Conservation (phyloP, 352 stramenopile genomes). For the Paralagenidium karlingii region DNA sequence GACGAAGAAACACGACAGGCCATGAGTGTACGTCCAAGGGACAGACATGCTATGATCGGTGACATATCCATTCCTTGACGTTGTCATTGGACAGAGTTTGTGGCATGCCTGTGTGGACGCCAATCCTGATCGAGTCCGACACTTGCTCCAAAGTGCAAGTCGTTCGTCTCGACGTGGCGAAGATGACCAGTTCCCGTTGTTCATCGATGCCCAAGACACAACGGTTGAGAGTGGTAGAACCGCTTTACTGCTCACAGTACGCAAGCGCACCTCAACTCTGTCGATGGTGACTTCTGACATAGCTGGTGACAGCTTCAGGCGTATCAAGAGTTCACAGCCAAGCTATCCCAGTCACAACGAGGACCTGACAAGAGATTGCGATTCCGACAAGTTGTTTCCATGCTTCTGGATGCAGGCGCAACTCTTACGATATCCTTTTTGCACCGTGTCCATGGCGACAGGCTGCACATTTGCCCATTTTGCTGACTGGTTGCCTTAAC, state of each 20-base stretch:
- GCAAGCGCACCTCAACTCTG: too few relatives aligned
- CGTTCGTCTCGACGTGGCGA: conserved; percentile 1
- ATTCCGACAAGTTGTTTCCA: conserved; percentile 16
- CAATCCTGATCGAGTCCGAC: conserved; percentile 14
- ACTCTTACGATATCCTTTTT: conserved; percentile 11
- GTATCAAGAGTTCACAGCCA: too few relatives aligned
- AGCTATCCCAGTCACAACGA: conserved; percentile 8
- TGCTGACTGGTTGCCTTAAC: too few relatives aligned
- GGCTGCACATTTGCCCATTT: too few relatives aligned
- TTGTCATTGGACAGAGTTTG: conserved; percentile 12
- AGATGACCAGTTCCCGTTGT: neutral
- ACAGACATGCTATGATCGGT: neutral
- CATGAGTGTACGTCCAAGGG: conserved; percentile 12
- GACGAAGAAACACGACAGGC: conserved; percentile 11
- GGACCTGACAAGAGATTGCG: too few relatives aligned
- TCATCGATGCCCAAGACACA: conserved; percentile 12
- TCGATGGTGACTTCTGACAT: too few relatives aligned
- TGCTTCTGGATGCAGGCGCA: conserved; percentile 20
- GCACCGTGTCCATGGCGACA: too few relatives aligned
- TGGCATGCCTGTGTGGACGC: conserved; percentile 23
- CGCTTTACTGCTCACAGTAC: conserved; percentile 34
- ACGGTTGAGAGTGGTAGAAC: conserved; percentile 19
- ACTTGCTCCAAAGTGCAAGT: conserved; percentile 9
- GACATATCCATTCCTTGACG: neutral
- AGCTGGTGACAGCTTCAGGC: too few relatives aligned